Conservation (phyloP, 2,329 filamentous ascomycete species). For the Beauveria sp. region DNA sequence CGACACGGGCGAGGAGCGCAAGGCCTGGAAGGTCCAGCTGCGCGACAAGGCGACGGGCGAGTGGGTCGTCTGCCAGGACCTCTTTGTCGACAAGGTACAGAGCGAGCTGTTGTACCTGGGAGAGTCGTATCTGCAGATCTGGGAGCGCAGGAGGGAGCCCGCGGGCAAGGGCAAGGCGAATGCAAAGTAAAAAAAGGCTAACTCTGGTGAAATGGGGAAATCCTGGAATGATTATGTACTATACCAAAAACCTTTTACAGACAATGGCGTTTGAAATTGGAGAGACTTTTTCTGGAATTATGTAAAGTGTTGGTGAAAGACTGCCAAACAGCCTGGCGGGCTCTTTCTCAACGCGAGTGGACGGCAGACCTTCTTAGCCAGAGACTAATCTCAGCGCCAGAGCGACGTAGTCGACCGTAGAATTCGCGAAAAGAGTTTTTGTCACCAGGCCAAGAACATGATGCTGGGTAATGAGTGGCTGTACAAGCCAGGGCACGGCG, state of each 20-base stretch:
- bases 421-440: too few relatives aligned
- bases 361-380: too few relatives aligned
- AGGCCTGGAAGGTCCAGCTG: slow-evolving; percentile 92
- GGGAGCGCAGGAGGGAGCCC: slow-evolving; percentile 69
- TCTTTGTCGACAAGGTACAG: slow-evolving; percentile 85
- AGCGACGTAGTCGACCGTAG: too few relatives aligned
- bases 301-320: too few relatives aligned
- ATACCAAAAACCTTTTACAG: neutral
- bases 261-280: neutral
- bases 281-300: neutral
- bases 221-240: neutral
- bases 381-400: too few relatives aligned
- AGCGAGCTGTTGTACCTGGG: slow-evolving; percentile 86
- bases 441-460: too few relatives aligned
- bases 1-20: slow-evolving; percentile 76
- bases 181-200: neutral
- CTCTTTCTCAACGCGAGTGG: neutral
- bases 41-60: slow-evolving; percentile 72
- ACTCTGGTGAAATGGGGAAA: too few relatives aligned
- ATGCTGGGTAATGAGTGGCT: too few relatives aligned
- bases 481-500: too few relatives aligned
- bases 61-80: slow-evolving; percentile 90
- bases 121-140: slow-evolving; percentile 92
- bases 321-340: neutral
- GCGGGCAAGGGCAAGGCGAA: slow-evolving; percentile 29